Evolutionary conservation across 129 eudicot genomes (phyloP).

Genomic region (Escallonia rubra): DNA sequence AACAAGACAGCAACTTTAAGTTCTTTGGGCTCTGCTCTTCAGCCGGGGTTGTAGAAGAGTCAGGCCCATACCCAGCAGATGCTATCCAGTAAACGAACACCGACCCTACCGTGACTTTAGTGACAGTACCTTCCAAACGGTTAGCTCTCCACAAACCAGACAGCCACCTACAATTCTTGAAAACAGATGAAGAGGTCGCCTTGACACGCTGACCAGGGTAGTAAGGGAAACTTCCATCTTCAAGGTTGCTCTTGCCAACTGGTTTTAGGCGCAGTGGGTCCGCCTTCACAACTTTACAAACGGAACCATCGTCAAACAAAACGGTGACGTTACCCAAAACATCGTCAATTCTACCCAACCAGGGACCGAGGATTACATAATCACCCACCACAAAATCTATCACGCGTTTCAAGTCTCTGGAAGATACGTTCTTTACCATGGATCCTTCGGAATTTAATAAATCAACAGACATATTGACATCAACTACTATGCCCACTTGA

Average conservation of each 20-base stretch:
- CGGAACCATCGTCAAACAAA: conserved; percentile 87
- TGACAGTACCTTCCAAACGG: conserved; percentile 83
- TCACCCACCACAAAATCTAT: conserved; percentile 84
- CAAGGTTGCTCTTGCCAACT: conserved; percentile 54
- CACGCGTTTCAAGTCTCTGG: conserved; percentile 67
- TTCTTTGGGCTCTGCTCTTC: conserved; percentile 93
- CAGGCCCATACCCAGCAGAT: conserved; percentile 95
- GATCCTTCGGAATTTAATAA: conserved; percentile 58
- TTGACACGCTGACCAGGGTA: conserved; percentile 97
- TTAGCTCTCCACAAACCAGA: conserved; percentile 93
- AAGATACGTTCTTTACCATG: conserved; percentile 37
- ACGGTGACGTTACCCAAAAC: conserved; percentile 90
- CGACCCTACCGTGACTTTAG: conserved; percentile 73
- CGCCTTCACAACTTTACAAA: conserved; percentile 85
- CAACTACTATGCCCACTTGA: conserved; percentile 88
- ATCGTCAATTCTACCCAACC: conserved; percentile 96
- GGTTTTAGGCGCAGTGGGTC: conserved; percentile 80
- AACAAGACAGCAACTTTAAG: conserved; percentile 75
- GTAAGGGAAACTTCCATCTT: conserved; percentile 89
- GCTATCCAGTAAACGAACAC: conserved; percentile 95
- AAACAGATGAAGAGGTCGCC: conserved; percentile 86
- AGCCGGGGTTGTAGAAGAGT: conserved; percentile 78
- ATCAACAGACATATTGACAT: conserved; percentile 66
- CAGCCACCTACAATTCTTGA: conserved; percentile 87
- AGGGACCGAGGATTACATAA: conserved; percentile 82